A percentile compares a stretch with the other conserved stretches of the same genome.
phyloP scores from a whole-genome alignment of 2,329 filamentous ascomycete genomes.

The Incumbomyces delicatus region DNA sequence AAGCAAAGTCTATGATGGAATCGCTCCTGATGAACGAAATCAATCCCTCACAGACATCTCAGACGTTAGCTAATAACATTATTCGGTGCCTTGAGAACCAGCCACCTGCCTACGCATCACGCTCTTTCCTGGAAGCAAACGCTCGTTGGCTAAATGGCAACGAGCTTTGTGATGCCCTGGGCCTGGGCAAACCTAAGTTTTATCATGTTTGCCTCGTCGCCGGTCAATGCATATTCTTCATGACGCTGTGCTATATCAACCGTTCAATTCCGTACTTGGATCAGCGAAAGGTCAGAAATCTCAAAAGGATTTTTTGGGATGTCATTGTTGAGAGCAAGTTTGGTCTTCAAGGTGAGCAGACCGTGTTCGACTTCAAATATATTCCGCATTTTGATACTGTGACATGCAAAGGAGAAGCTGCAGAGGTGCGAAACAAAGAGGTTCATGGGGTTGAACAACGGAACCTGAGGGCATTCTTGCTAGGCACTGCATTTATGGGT shows the following conservation, averaged over 20 bases:
- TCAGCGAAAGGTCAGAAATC: slow-evolving; percentile 40
- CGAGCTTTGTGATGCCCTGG: slow-evolving; percentile 28
- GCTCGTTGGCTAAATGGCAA: slow-evolving; percentile 32
- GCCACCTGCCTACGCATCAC: slow-evolving; percentile 29
- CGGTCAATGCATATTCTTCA: slow-evolving; percentile 52
- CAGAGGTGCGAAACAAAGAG: slow-evolving; percentile 29
- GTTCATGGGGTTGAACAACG: slow-evolving; percentile 14
- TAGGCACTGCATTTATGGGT: slow-evolving; percentile 11
- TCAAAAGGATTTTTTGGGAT: slow-evolving; percentile 47
- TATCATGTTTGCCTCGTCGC: slow-evolving; percentile 12
- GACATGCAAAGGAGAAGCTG: slow-evolving; percentile 26
- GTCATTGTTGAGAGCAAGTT: slow-evolving; percentile 55
- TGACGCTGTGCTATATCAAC: slow-evolving; percentile 37
- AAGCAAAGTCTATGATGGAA: slow-evolving; percentile 57
- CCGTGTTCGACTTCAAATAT: slow-evolving; percentile 62
- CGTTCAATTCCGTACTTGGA: slow-evolving; percentile 41
- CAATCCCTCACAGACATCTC: slow-evolving; percentile 26
- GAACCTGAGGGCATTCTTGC: slow-evolving; percentile 17
- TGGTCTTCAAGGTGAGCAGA: slow-evolving; percentile 51
- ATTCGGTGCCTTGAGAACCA: slow-evolving; percentile 30
- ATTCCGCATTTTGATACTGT: slow-evolving; percentile 47
- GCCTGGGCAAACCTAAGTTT: slow-evolving; percentile 25
- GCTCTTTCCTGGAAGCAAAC: slow-evolving; percentile 28
- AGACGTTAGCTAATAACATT: slow-evolving; percentile 31
- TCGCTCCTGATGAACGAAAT: slow-evolving; percentile 44